Conservation (phyloP, 2,329 filamentous ascomycete genomes). For the Hymenoscyphus infarciens region DNA sequence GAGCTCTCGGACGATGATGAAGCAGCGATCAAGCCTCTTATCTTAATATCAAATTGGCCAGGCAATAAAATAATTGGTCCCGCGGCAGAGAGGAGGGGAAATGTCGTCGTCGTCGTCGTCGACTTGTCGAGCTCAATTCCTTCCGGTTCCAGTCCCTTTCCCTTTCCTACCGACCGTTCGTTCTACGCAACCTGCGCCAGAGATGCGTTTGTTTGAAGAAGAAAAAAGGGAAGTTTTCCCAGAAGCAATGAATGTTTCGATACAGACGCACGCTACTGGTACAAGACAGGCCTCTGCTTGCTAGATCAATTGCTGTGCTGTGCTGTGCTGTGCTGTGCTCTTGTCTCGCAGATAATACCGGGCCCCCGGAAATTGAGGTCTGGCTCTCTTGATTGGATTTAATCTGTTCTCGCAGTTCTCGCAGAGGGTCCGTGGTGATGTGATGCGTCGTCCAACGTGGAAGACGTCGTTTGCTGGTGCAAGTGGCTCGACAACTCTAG, state of each 20-base stretch:
- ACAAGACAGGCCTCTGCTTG: neutral
- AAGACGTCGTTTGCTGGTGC: neutral
- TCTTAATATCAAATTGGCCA: neutral
- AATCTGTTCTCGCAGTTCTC: conserved; percentile 7
- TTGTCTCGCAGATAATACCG: neutral
- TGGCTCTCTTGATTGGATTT: conserved; percentile 18
- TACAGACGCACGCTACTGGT: neutral
- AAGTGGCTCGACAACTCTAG: neutral
- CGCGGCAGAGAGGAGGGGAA: neutral
- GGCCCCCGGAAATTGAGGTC: conserved; percentile 5
- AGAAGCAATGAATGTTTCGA: neutral
- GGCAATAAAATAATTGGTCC: neutral
- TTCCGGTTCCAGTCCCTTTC: too few relatives aligned
- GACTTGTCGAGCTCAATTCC: neutral
- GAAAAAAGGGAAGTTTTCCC: neutral
- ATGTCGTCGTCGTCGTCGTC: conserved; percentile 5
- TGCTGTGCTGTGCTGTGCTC: too few relatives aligned
- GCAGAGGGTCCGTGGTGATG: conserved; percentile 3
- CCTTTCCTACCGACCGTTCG: neutral
- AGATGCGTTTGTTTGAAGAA: neutral
- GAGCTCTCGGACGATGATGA: conserved; percentile 27
- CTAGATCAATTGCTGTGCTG: neutral
- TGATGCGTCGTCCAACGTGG: neutral
- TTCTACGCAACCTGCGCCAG: neutral
- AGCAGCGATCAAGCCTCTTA: conserved; percentile 25